Base-by-base conservation (phyloP, 805 yeast species). In the Candida qinlingensis region DNA sequence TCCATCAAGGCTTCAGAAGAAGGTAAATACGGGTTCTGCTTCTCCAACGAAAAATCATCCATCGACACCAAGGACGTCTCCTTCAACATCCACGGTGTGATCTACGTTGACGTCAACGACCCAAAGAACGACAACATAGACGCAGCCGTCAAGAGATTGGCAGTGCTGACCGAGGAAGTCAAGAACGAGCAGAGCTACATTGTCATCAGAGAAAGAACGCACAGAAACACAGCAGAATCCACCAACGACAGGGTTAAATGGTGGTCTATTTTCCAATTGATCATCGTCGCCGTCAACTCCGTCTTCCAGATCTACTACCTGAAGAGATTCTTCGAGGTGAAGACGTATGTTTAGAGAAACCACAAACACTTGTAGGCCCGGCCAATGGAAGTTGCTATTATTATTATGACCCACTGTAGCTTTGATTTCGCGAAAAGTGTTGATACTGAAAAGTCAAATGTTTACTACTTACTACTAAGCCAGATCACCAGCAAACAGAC, bases 191-290 rank as follows among this genome's bases (percentile, higher is more conserved):
- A 74, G 56, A 80, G 87, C 59, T 94, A 94, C 70, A 83, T 94
- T 59, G 95, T 91, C 42, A 90, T 92, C 52, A 83, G 99, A 71
- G 99, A 92, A 71, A 85, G 97, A 73, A 87, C 95, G 12, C 99
- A 92, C 69, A 86, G 99, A 79, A 94, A 92, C 72, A 92, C 99
- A 8, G 98, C 99, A 6, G 99, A 92, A 71, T 87, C 96, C 27
- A 92, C 99, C 41, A 92, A 92, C 69, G 85, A 94, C 47, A 82
- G 99, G 62, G 98, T 92, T 56, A 92, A 92, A 70, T 94, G 96
- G 88, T 92, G 99, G 99, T 87, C 96, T 29, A 76, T 88, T 33
- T 85, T 91, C 76, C 99, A 92, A 73, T 74, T 94, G 54, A 60
- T 83, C 45, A 91, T 94, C 48, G 97, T 92, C 41, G 85, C 85